Evolutionary conservation across 306 rosid genomes (phyloP).

Genomic region (Neltuma alba): DNA sequence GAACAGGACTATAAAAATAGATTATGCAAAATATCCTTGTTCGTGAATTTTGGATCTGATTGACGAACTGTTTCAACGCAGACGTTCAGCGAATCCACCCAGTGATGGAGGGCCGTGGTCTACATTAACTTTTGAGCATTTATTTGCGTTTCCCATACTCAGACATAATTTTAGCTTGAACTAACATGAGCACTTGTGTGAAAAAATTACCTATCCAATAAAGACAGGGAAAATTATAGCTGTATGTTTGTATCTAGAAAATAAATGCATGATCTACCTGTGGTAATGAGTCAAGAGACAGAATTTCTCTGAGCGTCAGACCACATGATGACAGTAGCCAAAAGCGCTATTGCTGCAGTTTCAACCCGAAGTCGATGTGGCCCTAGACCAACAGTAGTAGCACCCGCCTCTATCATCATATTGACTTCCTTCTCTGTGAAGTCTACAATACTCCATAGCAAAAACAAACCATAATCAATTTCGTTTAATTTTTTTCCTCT

Average conservation of each 20-base stretch:
- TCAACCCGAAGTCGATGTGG: constrained; percentile 87
- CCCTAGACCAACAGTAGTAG: constrained; percentile 79
- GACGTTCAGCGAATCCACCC: background rate
- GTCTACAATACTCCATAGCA: constrained; percentile 51
- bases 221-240: background rate
- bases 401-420: constrained; percentile 77
- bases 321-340: constrained; percentile 82
- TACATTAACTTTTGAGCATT: background rate
- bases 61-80: background rate
- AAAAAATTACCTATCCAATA: constrained; percentile 16
- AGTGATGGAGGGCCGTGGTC: background rate
- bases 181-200: background rate
- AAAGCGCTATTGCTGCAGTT: constrained; percentile 87
- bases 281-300: constrained; percentile 30
- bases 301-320: constrained; percentile 60
- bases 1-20: background rate
- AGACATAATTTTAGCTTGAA: constrained; percentile 16
- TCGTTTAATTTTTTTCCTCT: background rate
- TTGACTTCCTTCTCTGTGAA: constrained; percentile 78
- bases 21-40: background rate
- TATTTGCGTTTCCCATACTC: background rate
- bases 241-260: constrained; percentile 15
- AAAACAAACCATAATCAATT: constrained; percentile 26
- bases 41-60: background rate
- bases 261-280: constrained; percentile 34